Conservation (phyloP, 2,329 filamentous ascomycete species). For the Pseudogymnoascus sp. region DNA sequence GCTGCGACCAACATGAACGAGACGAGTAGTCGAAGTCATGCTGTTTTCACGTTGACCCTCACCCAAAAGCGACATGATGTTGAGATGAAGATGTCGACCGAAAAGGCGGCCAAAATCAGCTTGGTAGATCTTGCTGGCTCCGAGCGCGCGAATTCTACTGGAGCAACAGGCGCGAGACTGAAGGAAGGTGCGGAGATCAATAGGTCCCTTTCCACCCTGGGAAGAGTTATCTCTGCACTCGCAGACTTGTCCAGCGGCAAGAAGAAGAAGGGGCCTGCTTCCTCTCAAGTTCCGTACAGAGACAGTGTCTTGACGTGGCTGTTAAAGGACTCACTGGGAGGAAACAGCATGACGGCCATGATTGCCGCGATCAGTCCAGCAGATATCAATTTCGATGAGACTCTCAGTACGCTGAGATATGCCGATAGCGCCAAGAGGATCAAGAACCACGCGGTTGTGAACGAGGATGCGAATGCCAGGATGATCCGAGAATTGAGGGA, state of each 20-base stretch:
- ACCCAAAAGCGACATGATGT: constrained; percentile 87
- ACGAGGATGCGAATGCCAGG: constrained; percentile 95
- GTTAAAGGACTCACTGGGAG: constrained; percentile 90
- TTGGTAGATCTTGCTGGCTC: constrained; percentile 96
- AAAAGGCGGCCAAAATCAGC: constrained; percentile 97
- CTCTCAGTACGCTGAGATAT: constrained; percentile 87
- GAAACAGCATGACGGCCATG: constrained; percentile 99
- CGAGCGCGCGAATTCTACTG: constrained; percentile 92
- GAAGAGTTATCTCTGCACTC: constrained; percentile 91
- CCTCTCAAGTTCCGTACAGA: constrained; percentile 81
- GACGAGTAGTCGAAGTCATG: constrained; percentile 95
- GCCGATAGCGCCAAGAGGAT: constrained; percentile 97
- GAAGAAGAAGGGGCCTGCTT: constrained; percentile 60
- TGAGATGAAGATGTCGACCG: constrained; percentile 93
- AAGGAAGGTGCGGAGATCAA: constrained; percentile 99
- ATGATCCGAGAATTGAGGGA: constrained; percentile 99
- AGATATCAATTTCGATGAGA: constrained; percentile 98
- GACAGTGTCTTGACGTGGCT: constrained; percentile 96
- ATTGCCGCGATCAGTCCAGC: constrained; percentile 97
- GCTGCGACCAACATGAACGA: constrained; percentile 99
- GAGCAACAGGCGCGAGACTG: constrained; percentile 85
- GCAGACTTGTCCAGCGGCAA: constrained; percentile 83
- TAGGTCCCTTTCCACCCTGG: constrained; percentile 86
- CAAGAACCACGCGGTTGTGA: constrained; percentile 99
- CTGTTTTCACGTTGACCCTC: constrained; percentile 91